Evolutionary conservation across 177 flowering plant genomes (phyloP), one percentile per base, ranked within the genome.

Genomic region (Vitis hybrid): DNA sequence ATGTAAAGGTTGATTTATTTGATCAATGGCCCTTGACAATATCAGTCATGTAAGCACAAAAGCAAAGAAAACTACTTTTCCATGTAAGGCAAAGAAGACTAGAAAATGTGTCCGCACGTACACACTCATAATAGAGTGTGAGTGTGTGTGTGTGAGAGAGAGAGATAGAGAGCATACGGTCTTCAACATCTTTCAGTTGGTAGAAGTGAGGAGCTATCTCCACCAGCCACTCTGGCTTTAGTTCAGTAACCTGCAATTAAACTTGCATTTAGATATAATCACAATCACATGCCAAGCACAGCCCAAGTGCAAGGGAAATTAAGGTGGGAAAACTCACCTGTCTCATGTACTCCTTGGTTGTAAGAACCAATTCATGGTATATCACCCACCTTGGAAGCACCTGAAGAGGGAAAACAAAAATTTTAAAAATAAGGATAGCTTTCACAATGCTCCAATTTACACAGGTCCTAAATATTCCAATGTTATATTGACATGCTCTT

Each of bases 271-370:
- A 12, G 53, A 51, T 14, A 62, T 20, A 48, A 39, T 3, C 26
- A 55, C 10, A 52, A 29, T 33, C 13, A 61, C 2, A 18, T 11
- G 3, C 26, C 2, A 22, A 58, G 8, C 7, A 14, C 13, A 62
- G 1, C 19, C 62, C 5, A 22, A 18, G 49, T 12, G 13, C 39
- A 14, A 7, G 19, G 59, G 8, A 22, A 26, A 62, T 53, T 7
- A 15, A 68, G 6, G 55, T 5, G 55, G 50, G 51, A 51, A 31
- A 3, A 55, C 31, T 65, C 72, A 90, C 97, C 89, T 91, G 94
- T 68, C 99, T 78, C 99, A 95, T 93, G 66, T 93, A 95, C 74
- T 95, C 98, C 69, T 95, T 95, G 5, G 97, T 88, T 31, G 99
- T 95, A 14, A 89, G 85, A 67, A 95, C 99, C 69, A 95, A 75